phyloP scores from a whole-genome alignment of 495 filamentous ascomycete genomes.

The Hypoxylon rickii region DNA sequence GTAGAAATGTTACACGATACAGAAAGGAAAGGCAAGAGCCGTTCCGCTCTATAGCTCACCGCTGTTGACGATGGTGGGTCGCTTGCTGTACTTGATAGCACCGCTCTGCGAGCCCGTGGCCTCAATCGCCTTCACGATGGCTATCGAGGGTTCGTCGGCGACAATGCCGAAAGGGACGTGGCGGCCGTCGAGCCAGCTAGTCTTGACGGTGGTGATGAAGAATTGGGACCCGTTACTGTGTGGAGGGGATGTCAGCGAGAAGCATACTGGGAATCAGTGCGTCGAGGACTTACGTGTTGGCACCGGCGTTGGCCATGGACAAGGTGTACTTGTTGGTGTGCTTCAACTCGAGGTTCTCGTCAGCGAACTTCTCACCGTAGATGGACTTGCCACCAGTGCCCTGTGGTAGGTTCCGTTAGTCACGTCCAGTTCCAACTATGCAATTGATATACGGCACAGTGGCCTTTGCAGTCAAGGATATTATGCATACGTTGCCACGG shows the following conservation, averaged over 20 bases:
- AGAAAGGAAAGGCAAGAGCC: neutral
- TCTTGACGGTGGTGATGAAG: slow-evolving; percentile 75
- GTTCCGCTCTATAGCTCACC: slow-evolving; percentile 57
- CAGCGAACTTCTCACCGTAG: slow-evolving; percentile 83
- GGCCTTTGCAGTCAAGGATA: too few species aligned
- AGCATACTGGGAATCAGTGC: neutral
- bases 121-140: slow-evolving; percentile 75
- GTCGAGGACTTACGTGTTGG: slow-evolving; percentile 66
- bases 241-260: neutral
- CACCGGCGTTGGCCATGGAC: slow-evolving; percentile 84
- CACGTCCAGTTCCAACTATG: neutral
- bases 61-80: slow-evolving; percentile 67
- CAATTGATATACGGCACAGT: neutral
- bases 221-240: slow-evolving; percentile 76
- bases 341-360: slow-evolving; percentile 75
- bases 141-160: slow-evolving; percentile 63
- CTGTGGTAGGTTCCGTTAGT: slow-evolving; percentile 50
- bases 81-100: slow-evolving; percentile 62
- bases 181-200: slow-evolving; percentile 75
- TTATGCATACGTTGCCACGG: slow-evolving; percentile 83
- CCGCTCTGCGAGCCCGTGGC: slow-evolving; percentile 66
- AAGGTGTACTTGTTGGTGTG: slow-evolving; percentile 68
- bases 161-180: slow-evolving; percentile 86
- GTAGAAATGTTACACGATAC: slow-evolving; percentile 29
- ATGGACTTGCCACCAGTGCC: slow-evolving; percentile 86